These are phyloP conservation scores for Sclerotinia sclerotiorum DNA, from an alignment of 2,329 filamentous ascomycete genomes.

Conservation along the genomic window DNA sequence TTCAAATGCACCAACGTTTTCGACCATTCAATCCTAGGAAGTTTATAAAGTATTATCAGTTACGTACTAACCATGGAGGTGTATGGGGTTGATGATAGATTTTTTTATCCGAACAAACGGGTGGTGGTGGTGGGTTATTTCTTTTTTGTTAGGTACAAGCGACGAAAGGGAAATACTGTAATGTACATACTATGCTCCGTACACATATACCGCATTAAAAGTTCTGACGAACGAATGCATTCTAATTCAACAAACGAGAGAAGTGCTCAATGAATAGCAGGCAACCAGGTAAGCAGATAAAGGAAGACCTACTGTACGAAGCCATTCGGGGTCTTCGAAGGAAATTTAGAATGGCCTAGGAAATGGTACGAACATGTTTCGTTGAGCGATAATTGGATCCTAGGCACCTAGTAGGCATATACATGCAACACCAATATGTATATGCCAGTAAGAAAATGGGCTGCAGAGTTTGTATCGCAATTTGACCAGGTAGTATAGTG, in stretches of 20 bases:
- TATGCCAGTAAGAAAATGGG: constrained; percentile 4
- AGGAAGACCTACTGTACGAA: not conserved
- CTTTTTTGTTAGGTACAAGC: not conserved
- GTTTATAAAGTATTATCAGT: not conserved
- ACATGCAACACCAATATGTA: not conserved
- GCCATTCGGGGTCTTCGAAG: constrained; percentile 1
- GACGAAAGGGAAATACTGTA: not conserved
- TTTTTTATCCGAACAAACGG: not conserved
- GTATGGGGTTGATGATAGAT: not conserved
- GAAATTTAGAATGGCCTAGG: not conserved
- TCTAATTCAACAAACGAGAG: not conserved
- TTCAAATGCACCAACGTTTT: constrained; percentile 16
- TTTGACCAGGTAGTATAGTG: not conserved
- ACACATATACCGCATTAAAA: not conserved
- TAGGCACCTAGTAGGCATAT: not conserved
- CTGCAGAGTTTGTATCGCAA: constrained; percentile 7
- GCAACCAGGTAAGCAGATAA: not conserved
- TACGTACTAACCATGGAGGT: constrained; percentile 12
- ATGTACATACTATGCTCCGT: too few species aligned
- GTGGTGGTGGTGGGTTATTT: not conserved
- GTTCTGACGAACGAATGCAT: not conserved
- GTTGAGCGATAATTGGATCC: not conserved
- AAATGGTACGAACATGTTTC: not conserved
- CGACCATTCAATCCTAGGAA: not conserved
- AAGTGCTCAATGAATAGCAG: not conserved